Evolutionary conservation across 139 green algal genomes (phyloP), one percentile per base, ranked within the genome.

Genomic region (Trebouxia sp.): DNA sequence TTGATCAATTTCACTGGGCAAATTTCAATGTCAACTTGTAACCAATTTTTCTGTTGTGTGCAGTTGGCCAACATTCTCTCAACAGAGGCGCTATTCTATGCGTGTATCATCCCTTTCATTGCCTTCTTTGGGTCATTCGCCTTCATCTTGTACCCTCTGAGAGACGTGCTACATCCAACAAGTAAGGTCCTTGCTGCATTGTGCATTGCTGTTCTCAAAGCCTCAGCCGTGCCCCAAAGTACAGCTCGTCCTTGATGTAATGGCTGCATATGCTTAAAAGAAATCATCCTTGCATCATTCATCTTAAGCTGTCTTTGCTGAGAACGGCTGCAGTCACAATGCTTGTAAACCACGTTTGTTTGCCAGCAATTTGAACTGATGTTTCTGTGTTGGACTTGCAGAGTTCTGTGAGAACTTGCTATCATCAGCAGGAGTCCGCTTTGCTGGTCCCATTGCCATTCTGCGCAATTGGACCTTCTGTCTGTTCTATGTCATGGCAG

Each of bases 401-500:
- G 72, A 35, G 37, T 78, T 81, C 22, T 51, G 38, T 37, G 53
- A 94, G 81, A 78, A 93, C 14, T 88, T 98, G 81, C 92, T 99
- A 74, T 86, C 88, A 39, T 84, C 78, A 5, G 65, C 82, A 32
- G 96, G 96, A 24, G 85, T 83, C 32, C 89, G 96, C 51, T 98
- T 97, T 35, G 91, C 94, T 41, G 96, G 93, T 75, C 96, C 97
- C 74, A 98, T 99, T 83, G 94, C 96, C 86, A 99, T 99, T 82
- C 82, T 99, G 58, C 93, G 96, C 83, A 99, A 99, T 90, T 99
- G 96, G 96, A 97, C 93, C 50, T 99, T 96, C 91, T 98, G 95
- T 89, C 89, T 99, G n/a, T 99, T 99, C 87, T 99, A 99, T 85
- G 96, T 99, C 50, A 98, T 98, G 95, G 94, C 96, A 30, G 96